Percentiles rank a stretch among this genome's conserved stretches.
phyloP scores from a whole-genome alignment of 176 grass and related monocot genomes.

The Oryza officinalis region DNA sequence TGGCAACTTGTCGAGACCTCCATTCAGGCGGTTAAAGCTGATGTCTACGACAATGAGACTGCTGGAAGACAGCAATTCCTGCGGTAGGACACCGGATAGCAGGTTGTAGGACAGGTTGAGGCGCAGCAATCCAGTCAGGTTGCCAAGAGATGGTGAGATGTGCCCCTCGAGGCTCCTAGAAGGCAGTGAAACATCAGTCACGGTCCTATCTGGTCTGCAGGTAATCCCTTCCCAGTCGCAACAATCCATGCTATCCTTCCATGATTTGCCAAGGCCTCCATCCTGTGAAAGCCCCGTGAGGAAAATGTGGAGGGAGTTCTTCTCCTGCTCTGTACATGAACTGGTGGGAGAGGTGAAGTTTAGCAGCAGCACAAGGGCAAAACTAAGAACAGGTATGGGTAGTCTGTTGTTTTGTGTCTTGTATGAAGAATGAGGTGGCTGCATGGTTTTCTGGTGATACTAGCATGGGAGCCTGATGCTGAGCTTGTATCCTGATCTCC shows the following conservation, averaged over 20 bases:
- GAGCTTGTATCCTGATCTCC: not conserved
- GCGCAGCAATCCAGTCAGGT: not conserved
- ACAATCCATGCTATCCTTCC: conserved; percentile 17
- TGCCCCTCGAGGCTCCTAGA: not conserved
- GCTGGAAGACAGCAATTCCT: conserved; percentile 21
- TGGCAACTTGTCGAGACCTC: not conserved
- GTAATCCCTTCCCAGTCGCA: conserved; percentile 46
- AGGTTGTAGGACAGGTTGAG: conserved; percentile 43
- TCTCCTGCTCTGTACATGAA: conserved; percentile 38
- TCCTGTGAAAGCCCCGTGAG: not conserved
- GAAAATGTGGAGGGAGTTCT: conserved; percentile 42
- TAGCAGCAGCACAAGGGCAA: conserved; percentile 26
- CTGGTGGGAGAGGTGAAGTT: not conserved
- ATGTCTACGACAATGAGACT: conserved; percentile 34
- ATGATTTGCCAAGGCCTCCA: not conserved
- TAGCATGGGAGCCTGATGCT: not conserved
- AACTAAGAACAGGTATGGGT: not conserved
- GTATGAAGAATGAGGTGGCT: not conserved
- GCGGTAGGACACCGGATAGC: not conserved
- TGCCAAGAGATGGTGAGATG: conserved; percentile 2
- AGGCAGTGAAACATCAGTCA: not conserved
- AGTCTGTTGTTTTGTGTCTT: not conserved
- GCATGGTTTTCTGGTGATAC: conserved; percentile 38
- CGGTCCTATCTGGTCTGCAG: not conserved
- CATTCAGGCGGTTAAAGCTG: conserved; percentile 50